Conservation (phyloP, 2,329 filamentous ascomycete species). For the Neocatenulostroma microsporum region DNA sequence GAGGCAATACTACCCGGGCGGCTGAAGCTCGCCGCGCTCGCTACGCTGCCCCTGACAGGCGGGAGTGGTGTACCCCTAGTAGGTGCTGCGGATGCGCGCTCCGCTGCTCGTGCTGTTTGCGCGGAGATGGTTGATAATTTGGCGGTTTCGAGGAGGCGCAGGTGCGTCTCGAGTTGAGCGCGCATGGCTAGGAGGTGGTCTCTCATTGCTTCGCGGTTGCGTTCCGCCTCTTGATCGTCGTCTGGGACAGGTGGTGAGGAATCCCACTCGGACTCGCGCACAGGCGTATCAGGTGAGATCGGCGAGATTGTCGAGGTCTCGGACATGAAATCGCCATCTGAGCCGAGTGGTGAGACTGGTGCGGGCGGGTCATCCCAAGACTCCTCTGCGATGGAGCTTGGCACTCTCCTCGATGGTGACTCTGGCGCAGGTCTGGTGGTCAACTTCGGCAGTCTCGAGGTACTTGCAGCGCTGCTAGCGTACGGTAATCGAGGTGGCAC, state of each 20-base stretch:
- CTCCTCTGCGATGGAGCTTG: no score
- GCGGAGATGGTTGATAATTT: conserved; percentile 11
- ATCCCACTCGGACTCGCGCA: not conserved
- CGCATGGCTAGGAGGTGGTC: conserved; percentile 20
- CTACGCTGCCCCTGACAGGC: not conserved
- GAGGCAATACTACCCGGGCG: not conserved
- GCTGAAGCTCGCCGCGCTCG: not conserved
- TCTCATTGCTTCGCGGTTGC: not conserved
- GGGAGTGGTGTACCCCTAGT: conserved; percentile 6
- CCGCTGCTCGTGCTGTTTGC: conserved; percentile 12
- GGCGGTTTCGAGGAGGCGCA: conserved; percentile 24
- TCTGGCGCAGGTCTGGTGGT: conserved; percentile 1
- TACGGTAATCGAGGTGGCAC: conserved; percentile 18
- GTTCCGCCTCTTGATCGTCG: no score
- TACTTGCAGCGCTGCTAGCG: conserved; percentile 8
- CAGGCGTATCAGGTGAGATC: conserved; percentile 7
- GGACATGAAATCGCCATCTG: conserved; percentile 3
- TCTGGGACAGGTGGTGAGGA: no score
- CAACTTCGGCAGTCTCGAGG: conserved; percentile 15
- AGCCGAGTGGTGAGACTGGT: conserved; percentile 10
- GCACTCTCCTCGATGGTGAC: conserved; percentile 4
- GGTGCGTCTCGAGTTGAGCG: conserved; percentile 30
- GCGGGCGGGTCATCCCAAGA: not conserved
- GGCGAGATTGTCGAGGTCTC: conserved; percentile 9
- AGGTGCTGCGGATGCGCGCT: conserved; percentile 7